Conservation (phyloP, 1,284 basidiomycete species). For the Phellopilus nigrolimitatus region DNA sequence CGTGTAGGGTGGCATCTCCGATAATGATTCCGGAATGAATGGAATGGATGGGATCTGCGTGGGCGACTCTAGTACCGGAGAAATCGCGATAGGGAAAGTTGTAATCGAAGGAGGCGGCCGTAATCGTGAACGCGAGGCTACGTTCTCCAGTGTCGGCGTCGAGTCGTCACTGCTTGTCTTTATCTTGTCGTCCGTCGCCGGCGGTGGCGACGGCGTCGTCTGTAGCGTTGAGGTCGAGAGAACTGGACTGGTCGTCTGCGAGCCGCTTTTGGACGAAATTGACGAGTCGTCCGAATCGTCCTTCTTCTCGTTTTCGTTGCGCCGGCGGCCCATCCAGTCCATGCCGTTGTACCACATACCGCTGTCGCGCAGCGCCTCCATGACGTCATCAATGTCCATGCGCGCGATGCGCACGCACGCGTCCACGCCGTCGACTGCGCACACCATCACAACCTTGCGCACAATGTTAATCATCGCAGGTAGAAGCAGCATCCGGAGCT, state of each 20-base stretch:
- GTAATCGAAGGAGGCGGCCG: conserved; percentile 27
- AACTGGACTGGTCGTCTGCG: conserved; percentile 65
- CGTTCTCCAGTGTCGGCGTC: conserved; percentile 24
- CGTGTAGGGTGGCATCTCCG: conserved; percentile 56
- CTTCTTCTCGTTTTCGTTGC: conserved; percentile 29
- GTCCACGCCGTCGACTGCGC: conserved; percentile 37
- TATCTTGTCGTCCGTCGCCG: conserved; percentile 32
- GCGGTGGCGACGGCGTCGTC: conserved; percentile 70
- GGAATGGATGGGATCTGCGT: conserved; percentile 59
- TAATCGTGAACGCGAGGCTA: conserved; percentile 20
- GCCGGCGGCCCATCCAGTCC: conserved; percentile 42
- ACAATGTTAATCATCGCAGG: conserved; percentile 67
- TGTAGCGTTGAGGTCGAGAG: conserved; percentile 68
- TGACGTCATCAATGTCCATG: conserved; percentile 59
- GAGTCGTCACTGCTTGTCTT: conserved; percentile 30
- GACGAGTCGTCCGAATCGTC: conserved; percentile 38
- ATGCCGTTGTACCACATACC: conserved; percentile 64
- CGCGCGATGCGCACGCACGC: conserved; percentile 43
- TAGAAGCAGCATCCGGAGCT: conserved; percentile 51
- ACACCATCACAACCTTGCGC: conserved; percentile 57
- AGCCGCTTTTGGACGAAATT: conserved; percentile 44
- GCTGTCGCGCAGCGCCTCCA: conserved; percentile 49
- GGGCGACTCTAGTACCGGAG: conserved; percentile 54
- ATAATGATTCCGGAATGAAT: conserved; percentile 56
- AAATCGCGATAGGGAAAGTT: conserved; percentile 42